Evolutionary conservation across 2,329 filamentous ascomycete species (phyloP).

Genomic region (Ascosphaera aggregata): DNA sequence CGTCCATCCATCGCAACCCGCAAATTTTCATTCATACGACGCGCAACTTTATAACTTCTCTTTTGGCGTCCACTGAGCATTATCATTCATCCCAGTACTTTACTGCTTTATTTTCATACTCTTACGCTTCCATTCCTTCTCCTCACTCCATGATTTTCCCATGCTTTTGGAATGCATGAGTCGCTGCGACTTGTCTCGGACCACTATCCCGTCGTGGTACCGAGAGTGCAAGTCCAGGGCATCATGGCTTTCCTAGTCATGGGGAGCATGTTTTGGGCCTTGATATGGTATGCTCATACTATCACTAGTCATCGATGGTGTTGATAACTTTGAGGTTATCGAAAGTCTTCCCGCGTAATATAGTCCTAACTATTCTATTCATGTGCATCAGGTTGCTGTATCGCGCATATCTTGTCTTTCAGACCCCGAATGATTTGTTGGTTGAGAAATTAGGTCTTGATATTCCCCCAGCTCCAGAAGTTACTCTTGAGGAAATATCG

Average conservation of each 20-base stretch:
- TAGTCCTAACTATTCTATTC: constrained; percentile 1
- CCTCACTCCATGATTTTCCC: neutral
- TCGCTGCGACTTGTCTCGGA: constrained; percentile 22
- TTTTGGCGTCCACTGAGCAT: neutral
- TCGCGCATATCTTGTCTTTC: constrained; percentile 68
- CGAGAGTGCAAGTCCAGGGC: constrained; percentile 23
- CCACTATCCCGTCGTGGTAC: constrained; percentile 22
- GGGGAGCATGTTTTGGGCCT: constrained; percentile 23
- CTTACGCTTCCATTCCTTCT: neutral
- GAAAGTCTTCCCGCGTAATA: constrained; percentile 5
- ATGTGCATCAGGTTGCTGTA: constrained; percentile 43
- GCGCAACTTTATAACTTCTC: too few species aligned
- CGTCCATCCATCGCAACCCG: too few species aligned
- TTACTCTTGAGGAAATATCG: constrained; percentile 75
- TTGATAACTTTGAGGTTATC: too few species aligned
- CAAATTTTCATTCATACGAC: too few species aligned
- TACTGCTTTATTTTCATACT: neutral
- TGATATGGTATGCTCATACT: constrained; percentile 21
- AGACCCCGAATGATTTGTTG: constrained; percentile 75
- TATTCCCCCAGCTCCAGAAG: constrained; percentile 69
- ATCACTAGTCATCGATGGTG: too few species aligned
- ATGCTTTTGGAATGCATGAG: constrained; percentile 18
- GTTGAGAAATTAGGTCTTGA: constrained; percentile 84
- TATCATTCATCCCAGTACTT: neutral
- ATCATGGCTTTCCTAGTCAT: constrained; percentile 26